Evolutionary conservation across 139 green algal species (phyloP).

Genomic region (Tetraselmis chui): DNA sequence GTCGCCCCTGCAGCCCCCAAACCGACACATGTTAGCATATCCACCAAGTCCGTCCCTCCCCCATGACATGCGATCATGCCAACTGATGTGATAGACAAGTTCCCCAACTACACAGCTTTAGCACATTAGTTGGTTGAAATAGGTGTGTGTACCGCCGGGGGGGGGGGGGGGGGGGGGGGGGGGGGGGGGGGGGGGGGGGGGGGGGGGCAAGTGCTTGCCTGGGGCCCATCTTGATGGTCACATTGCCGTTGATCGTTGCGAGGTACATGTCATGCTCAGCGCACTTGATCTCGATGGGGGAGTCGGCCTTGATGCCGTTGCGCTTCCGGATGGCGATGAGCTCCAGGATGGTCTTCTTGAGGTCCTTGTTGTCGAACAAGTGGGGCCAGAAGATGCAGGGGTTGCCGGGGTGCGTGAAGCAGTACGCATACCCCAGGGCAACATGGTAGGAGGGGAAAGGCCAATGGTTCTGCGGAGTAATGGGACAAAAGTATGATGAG

Average conservation of each 20-base stretch:
- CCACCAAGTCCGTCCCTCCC: no score
- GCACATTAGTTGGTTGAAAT: no score
- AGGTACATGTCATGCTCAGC: slow-evolving; percentile 68
- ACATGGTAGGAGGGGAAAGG: slow-evolving; percentile 62
- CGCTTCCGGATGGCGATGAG: slow-evolving; percentile 42
- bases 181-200: background rate
- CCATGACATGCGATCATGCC: no score
- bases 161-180: background rate
- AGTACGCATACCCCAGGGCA: slow-evolving; percentile 82
- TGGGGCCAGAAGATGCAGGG: slow-evolving; percentile 79
- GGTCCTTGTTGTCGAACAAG: slow-evolving; percentile 44
- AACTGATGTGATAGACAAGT: no score
- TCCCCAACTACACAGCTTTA: no score
- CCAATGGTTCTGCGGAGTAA: slow-evolving; percentile 55
- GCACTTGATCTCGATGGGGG: slow-evolving; percentile 50
- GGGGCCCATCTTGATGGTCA: background rate
- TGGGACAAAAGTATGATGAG: background rate
- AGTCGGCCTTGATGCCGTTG: slow-evolving; percentile 38
- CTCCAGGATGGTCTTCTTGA: slow-evolving; percentile 32
- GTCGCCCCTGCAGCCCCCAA: background rate
- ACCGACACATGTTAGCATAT: background rate
- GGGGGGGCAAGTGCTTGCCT: background rate
- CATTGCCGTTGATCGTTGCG: slow-evolving; percentile 39
- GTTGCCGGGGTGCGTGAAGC: slow-evolving; percentile 87
- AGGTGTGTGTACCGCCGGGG: background rate